Evolutionary conservation across 75 land plant genomes (phyloP).

Genomic region (Pinus tabuliformis): DNA sequence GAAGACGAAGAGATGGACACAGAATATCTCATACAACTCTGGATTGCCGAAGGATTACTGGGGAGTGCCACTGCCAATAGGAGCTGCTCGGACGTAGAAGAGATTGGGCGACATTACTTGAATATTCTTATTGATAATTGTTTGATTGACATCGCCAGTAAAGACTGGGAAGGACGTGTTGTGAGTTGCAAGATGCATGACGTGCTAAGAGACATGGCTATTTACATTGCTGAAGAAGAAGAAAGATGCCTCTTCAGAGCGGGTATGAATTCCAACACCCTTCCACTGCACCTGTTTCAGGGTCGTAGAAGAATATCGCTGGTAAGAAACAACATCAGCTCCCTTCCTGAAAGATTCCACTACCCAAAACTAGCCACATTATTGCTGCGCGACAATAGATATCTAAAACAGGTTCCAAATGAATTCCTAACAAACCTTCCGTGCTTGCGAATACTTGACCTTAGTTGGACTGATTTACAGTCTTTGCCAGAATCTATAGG

Average conservation of each 20-base stretch:
- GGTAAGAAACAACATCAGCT: neutral
- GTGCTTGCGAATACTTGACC: too few species aligned
- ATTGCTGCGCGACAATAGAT: neutral
- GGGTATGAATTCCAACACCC: neutral
- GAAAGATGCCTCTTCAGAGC: neutral
- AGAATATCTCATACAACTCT: neutral
- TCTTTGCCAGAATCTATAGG: too few species aligned
- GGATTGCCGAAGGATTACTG: constrained; percentile 3
- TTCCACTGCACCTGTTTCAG: neutral
- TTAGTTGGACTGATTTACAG: too few species aligned
- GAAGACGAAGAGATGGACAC: neutral
- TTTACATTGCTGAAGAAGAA: neutral
- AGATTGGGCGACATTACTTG: neutral
- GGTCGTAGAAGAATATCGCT: neutral
- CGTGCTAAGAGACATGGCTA: neutral
- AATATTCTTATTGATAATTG: neutral
- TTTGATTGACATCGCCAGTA: neutral
- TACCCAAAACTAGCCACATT: neutral
- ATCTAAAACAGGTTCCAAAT: too few species aligned
- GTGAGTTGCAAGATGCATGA: neutral
- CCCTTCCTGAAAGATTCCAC: neutral
- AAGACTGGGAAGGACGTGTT: neutral
- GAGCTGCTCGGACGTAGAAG: too few species aligned
- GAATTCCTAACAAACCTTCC: too few species aligned
- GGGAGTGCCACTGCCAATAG: neutral